Evolutionary conservation across 2,329 filamentous ascomycete genomes (phyloP).

Genomic region (Zopfia rhizophila): DNA sequence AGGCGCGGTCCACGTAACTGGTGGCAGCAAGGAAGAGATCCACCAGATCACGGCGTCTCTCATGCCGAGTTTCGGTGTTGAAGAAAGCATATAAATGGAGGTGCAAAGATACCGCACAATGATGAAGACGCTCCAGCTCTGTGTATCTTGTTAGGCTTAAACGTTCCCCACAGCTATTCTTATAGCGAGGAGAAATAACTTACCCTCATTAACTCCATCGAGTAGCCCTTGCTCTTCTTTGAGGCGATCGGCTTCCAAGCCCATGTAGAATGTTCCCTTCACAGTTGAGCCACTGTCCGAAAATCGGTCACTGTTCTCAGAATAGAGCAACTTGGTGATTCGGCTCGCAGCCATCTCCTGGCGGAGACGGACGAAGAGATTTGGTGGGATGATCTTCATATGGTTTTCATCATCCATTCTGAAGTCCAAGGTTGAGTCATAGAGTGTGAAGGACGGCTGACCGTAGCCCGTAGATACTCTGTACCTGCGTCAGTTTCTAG

Average conservation of each 20-base stretch:
- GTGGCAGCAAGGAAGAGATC: constrained; percentile 78
- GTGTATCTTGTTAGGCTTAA: constrained; percentile 55
- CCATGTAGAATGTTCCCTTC: constrained; percentile 36
- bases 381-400: constrained; percentile 48
- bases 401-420: constrained; percentile 49
- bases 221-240: constrained; percentile 45
- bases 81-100: constrained; percentile 84
- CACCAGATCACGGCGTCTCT: constrained; percentile 71
- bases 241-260: constrained; percentile 47
- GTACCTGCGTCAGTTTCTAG: constrained; percentile 21
- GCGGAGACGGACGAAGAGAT: constrained; percentile 48
- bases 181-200: constrained; percentile 6
- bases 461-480: constrained; percentile 85
- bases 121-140: constrained; percentile 68
- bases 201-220: constrained; percentile 48
- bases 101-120: constrained; percentile 78
- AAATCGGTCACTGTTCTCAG: constrained; percentile 43
- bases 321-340: constrained; percentile 51
- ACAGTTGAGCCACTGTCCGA: constrained; percentile 41
- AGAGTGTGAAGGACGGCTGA: constrained; percentile 80
- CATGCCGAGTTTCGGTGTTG: constrained; percentile 75
- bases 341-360: constrained; percentile 52
- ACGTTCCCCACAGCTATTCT: constrained; percentile 20
- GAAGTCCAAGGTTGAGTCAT: constrained; percentile 74
- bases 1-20: constrained; percentile 70